phyloP scores from a whole-genome alignment of 169 alveolate genomes.

The Miamiensis avidus region DNA sequence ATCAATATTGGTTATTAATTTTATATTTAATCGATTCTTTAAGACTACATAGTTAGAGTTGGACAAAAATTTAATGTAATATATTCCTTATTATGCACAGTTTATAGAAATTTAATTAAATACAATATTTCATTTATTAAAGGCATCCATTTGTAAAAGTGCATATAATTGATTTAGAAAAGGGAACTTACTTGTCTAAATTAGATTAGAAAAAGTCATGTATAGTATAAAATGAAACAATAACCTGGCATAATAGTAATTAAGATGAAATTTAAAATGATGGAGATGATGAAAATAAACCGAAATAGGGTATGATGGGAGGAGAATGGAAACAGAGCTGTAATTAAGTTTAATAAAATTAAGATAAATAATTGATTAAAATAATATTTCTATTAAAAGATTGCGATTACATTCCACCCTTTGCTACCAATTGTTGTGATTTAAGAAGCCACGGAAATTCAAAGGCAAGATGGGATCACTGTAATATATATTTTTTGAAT shows the following conservation, averaged over 20 bases:
- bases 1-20: background rate
- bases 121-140: too few species aligned
- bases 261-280: conserved; percentile 23
- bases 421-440: conserved; percentile 75
- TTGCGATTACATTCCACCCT: conserved; percentile 45
- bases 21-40: background rate
- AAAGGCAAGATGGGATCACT: conserved; percentile 74
- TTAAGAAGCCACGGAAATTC: conserved; percentile 75
- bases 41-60: background rate
- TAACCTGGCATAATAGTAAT: conserved; percentile 41
- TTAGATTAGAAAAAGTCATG: conserved; percentile 33
- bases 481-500: background rate
- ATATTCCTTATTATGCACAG: too few species aligned
- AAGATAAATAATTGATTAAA: background rate
- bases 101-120: too few species aligned
- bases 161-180: conserved; percentile 67
- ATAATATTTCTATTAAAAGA: background rate
- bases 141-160: conserved; percentile 80
- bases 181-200: conserved; percentile 70
- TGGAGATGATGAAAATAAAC: conserved; percentile 40
- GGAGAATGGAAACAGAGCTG: background rate
- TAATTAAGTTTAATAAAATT: background rate
- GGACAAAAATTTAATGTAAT: background rate
- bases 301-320: background rate
- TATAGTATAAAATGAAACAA: background rate